phyloP scores from a whole-genome alignment of 208 protist genomes.

The Borovskyia barvae region DNA sequence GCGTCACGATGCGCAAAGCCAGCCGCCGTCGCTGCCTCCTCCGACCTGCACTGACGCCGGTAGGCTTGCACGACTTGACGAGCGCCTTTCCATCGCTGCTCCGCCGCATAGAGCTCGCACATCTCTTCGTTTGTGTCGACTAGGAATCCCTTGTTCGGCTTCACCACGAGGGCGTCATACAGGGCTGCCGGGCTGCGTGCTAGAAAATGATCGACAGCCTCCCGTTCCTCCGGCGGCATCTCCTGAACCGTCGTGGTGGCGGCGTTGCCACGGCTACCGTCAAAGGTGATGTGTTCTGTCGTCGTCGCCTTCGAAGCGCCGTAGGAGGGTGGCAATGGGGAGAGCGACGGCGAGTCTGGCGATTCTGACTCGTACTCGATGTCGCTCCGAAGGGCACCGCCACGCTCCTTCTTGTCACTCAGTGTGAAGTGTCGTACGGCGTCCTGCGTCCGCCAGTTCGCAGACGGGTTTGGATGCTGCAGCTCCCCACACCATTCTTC shows the following conservation, averaged over 20 bases:
- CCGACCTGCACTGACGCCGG: conserved; percentile 20
- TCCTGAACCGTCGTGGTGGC: not conserved
- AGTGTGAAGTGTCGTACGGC: conserved; percentile 8
- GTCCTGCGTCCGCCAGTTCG: conserved; percentile 31
- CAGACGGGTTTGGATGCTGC: conserved; percentile 23
- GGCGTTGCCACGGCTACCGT: too few relatives aligned
- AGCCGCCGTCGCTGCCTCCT: not conserved
- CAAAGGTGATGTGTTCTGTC: too few relatives aligned
- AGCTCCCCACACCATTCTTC: conserved; percentile 24
- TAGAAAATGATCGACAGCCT: conserved; percentile 22
- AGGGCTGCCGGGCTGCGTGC: conserved; percentile 28
- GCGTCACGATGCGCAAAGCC: not conserved
- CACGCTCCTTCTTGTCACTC: not conserved
- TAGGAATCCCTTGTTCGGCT: conserved; percentile 29
- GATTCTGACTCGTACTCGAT: too few relatives aligned
- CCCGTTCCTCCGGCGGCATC: conserved; percentile 13
- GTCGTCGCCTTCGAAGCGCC: not conserved
- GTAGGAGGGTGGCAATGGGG: not conserved
- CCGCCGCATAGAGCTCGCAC: conserved; percentile 39
- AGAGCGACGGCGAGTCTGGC: not conserved
- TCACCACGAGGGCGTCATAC: conserved; percentile 31
- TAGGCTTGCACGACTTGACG: conserved; percentile 29
- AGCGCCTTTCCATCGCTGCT: conserved; percentile 36
- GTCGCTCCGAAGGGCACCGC: not conserved
- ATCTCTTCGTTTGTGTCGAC: conserved; percentile 65